Conservation (phyloP, 140 eudicot species). For the Cichorium intybus region DNA sequence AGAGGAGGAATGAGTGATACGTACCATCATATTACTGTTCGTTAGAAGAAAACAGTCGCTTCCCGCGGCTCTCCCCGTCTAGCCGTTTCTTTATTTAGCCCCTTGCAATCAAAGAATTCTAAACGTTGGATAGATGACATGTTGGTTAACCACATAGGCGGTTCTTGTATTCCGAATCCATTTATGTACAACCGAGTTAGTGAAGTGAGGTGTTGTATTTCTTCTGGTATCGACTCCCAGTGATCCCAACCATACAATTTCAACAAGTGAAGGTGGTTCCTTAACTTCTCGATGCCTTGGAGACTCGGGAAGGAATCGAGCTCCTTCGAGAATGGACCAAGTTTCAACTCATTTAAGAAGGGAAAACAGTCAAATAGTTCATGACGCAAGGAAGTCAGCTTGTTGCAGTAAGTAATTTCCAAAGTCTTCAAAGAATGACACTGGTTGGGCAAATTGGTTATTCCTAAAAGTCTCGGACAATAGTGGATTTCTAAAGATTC, state of each 20-base stretch:
- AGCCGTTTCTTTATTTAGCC: background rate
- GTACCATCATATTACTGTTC: too few relatives aligned
- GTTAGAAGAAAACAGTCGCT: background rate
- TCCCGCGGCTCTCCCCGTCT: background rate
- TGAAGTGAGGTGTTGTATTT: too few relatives aligned
- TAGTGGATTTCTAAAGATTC: background rate
- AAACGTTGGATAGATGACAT: background rate
- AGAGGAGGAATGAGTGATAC: too few relatives aligned
- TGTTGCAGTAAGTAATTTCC: background rate
- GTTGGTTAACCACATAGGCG: background rate
- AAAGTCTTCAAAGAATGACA: background rate
- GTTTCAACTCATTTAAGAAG: background rate
- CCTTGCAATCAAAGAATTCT: background rate
- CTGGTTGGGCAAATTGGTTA: background rate
- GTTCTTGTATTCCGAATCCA: too few relatives aligned
- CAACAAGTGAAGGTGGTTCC: too few relatives aligned
- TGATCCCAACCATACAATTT: background rate
- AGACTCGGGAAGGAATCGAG: too few relatives aligned
- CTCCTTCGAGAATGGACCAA: too few relatives aligned
- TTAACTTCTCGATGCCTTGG: too few relatives aligned
- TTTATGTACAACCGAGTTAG: too few relatives aligned
- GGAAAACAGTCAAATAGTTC: background rate
- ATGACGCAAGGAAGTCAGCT: background rate
- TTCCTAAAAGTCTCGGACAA: background rate
- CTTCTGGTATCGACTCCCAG: too few relatives aligned